phyloP scores from a whole-genome alignment of 2,329 filamentous ascomycete species.

The Aspergillus udagawae region DNA sequence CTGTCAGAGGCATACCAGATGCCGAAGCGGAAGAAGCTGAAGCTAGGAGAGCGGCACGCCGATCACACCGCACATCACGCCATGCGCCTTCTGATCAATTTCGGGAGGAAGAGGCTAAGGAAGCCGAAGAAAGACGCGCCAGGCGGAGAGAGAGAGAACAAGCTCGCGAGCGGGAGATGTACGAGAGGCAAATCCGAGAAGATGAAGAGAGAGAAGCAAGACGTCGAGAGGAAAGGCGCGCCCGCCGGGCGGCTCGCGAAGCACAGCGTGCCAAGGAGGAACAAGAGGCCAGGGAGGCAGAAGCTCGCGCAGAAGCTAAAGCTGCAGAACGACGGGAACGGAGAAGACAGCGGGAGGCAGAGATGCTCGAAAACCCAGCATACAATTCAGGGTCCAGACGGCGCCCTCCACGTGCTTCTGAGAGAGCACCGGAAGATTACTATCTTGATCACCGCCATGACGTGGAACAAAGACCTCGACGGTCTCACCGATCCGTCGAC shows the following conservation, averaged over 20 bases:
- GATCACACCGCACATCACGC: slow-evolving; percentile 47
- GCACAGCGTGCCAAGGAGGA: slow-evolving; percentile 41
- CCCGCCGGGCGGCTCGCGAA: slow-evolving; percentile 33
- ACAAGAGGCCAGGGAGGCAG: slow-evolving; percentile 51
- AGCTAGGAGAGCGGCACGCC: slow-evolving; percentile 60
- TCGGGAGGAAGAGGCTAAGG: slow-evolving; percentile 29
- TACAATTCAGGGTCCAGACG: slow-evolving; percentile 28
- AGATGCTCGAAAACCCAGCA: slow-evolving; percentile 22
- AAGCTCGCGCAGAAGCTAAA: slow-evolving; percentile 46
- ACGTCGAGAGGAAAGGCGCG: slow-evolving; percentile 29
- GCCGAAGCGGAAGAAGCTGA: slow-evolving; percentile 53
- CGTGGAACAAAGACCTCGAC: slow-evolving; percentile 21
- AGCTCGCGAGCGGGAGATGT: slow-evolving; percentile 37
- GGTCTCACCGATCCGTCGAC: slow-evolving; percentile 31
- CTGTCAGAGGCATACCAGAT: slow-evolving; percentile 28
- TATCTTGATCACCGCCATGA: slow-evolving; percentile 23
- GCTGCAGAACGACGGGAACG: slow-evolving; percentile 40
- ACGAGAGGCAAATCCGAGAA: slow-evolving; percentile 34
- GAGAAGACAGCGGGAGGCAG: slow-evolving; percentile 33
- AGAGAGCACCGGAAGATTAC: slow-evolving; percentile 23
- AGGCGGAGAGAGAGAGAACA: slow-evolving; percentile 51
- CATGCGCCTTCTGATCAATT: slow-evolving; percentile 32
- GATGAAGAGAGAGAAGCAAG: slow-evolving; percentile 37
- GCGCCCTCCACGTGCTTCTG: slow-evolving; percentile 29
- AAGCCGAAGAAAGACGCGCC: slow-evolving; percentile 39